Evolutionary conservation across 768 basidiomycete species (phyloP), one percentile per base, ranked within the genome.

Genomic region (Trichaptum fuscoviolaceum): DNA sequence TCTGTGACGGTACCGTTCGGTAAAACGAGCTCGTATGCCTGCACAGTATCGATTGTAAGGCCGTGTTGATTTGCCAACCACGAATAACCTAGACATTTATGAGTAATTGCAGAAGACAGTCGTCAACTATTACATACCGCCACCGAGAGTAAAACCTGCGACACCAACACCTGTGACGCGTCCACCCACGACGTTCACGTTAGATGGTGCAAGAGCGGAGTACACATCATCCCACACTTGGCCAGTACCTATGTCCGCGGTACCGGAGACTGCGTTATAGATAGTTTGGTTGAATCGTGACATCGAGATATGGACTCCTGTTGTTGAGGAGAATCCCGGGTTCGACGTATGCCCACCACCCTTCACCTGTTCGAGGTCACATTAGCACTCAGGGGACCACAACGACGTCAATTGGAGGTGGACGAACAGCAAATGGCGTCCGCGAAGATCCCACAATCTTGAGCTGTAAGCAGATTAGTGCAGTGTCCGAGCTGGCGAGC

Each of bases 271-370:
- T 7, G 35, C 34, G 60, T 68, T 42, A 58, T 68, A 65, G 18
- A 42, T 58, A 63, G 68, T 62, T 0, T 81, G 67, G 4, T 77
- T 76, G 71, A 88, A 86, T 1, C 78, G 75, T 52, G 67, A 72
- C 84, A 88, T 83, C 8, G 83, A 74, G 8, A 89, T 87, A 17
- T 85, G 85, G 15, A 89, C 81, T 35, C 87, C 87, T 0, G 72
- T 67, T 0, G 87, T 88, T 0, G 88, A 88, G 0, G 86, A 86
- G 67, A 87, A 87, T 1, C 82, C 82, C 0, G 79, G 81, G 70
- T 87, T 87, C 1, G 79, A 70, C 0, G 82, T 67, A 72, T 89
- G 87, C 0, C 87, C 87, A 18, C 85, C 87, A n/a, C 86, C 83
- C 72, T 87, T 89, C 64, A 88, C 81, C 87, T 86, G 57, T 57